A percentile compares a stretch with the other conserved stretches of the same genome.
These are phyloP conservation scores for Arachnomyces sp. DNA, from an alignment of 2,329 filamentous ascomycete species.

Conservation along the genomic window DNA sequence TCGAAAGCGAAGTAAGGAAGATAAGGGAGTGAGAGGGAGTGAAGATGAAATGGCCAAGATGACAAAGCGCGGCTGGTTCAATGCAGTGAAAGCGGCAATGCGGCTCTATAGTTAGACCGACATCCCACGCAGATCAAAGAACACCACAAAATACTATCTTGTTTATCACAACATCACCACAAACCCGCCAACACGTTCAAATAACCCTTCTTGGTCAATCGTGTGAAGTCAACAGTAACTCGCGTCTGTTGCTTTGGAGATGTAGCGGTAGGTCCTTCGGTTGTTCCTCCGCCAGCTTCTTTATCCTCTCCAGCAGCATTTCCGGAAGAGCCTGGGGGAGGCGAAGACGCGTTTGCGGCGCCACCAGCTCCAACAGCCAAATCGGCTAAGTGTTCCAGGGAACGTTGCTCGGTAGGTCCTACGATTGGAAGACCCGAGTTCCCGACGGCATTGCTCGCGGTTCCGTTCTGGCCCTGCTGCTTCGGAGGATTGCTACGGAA, in stretches of 20 bases:
- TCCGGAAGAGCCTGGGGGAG: conserved; percentile 6
- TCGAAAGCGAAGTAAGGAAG: too few relatives aligned
- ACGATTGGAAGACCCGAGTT: conserved; percentile 25
- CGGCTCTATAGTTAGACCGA: too few relatives aligned
- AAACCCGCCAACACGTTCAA: conserved; percentile 29
- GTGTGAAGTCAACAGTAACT: conserved; percentile 31
- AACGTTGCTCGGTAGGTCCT: conserved; percentile 36
- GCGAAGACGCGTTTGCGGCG: conserved; percentile 10
- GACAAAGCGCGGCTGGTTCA: too few relatives aligned
- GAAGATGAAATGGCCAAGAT: too few relatives aligned
- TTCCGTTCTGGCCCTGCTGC: conserved; percentile 8
- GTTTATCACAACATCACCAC: too few relatives aligned
- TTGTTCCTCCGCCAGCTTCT: conserved; percentile 2
- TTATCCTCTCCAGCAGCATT: conserved; percentile 8
- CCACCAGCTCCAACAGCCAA: conserved; percentile 35
- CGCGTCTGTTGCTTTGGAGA: conserved; percentile 19
- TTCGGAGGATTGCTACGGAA: conserved; percentile 21
- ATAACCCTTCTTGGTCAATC: conserved; percentile 34
- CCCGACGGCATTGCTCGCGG: conserved; percentile 5
- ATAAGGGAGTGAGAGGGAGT: too few relatives aligned
- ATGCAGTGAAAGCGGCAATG: too few relatives aligned
- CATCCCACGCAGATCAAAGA: too few relatives aligned
- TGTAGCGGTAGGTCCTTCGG: background rate
- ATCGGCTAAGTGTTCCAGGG: conserved; percentile 36
- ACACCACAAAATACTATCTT: too few relatives aligned